These are phyloP conservation scores for Rhytidiadelphus loreus DNA, from an alignment of 225 moss, liverwort and hornwort species.

Conservation along the genomic window DNA sequence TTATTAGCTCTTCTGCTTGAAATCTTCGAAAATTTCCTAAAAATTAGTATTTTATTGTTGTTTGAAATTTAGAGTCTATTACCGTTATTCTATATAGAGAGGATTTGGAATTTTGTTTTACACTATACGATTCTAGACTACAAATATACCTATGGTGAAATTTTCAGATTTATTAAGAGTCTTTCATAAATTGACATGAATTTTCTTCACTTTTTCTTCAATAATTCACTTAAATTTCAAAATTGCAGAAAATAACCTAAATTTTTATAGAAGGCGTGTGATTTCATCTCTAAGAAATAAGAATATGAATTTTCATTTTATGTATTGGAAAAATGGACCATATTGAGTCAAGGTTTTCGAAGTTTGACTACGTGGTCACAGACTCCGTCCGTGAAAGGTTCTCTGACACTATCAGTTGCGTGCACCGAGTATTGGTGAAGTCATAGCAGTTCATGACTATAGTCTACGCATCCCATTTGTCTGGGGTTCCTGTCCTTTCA, in stretches of 20 bases:
- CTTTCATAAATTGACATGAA: background rate
- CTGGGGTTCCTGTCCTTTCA: background rate
- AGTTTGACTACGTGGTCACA: background rate
- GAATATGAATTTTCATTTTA: background rate
- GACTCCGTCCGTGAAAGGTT: background rate
- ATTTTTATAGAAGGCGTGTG: background rate
- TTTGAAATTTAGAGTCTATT: background rate
- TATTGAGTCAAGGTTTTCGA: background rate
- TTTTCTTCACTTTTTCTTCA: background rate
- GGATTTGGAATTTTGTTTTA: background rate
- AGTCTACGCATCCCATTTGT: background rate
- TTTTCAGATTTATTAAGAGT: background rate
- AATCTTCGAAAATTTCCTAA: background rate
- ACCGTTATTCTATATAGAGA: background rate
- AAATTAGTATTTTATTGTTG: background rate
- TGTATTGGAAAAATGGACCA: background rate
- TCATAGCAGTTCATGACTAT: background rate
- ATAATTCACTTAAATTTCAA: background rate
- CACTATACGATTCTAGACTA: background rate
- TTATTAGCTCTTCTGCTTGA: background rate
- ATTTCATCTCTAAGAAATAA: background rate
- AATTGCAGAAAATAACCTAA: no score
- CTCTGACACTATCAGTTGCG: background rate
- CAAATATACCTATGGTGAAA: background rate
- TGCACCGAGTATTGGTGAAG: background rate